phyloP scores from a whole-genome alignment of 2,329 filamentous ascomycete genomes.

The Penicillium sp. region DNA sequence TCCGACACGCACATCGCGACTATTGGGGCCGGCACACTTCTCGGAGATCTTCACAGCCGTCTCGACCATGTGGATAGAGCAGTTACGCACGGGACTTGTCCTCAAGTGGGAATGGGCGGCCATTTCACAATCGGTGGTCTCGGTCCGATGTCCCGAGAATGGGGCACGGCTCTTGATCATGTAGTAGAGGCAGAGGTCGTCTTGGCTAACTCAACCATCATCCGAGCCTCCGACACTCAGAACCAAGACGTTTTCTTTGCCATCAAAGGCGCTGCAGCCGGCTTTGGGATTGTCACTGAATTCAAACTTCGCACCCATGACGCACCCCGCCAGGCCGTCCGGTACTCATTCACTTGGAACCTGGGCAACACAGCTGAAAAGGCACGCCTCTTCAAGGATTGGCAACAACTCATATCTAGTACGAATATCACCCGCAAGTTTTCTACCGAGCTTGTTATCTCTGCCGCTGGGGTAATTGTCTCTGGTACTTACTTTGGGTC shows the following conservation, averaged over 20 bases:
- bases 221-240: constrained; percentile 26
- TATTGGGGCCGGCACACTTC: constrained; percentile 32
- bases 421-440: constrained; percentile 55
- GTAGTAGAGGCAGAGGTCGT: constrained; percentile 49
- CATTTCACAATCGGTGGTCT: constrained; percentile 40
- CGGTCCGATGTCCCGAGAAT: constrained; percentile 43
- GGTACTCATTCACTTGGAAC: constrained; percentile 55
- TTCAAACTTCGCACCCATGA: constrained; percentile 37
- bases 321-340: constrained; percentile 46
- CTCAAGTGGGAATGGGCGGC: constrained; percentile 38
- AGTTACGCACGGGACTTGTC: constrained; percentile 38
- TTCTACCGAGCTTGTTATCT: constrained; percentile 52
- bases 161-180: constrained; percentile 50
- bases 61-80: constrained; percentile 33
- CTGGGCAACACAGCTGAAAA: constrained; percentile 48
- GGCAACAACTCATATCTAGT: constrained; percentile 55
- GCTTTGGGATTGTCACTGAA: constrained; percentile 38
- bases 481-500: constrained; percentile 60
- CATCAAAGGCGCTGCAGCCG: constrained; percentile 35
- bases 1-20: constrained; percentile 29
- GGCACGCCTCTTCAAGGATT: constrained; percentile 50
- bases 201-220: constrained; percentile 37
- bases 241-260: constrained; percentile 35
- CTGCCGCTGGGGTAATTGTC: constrained; percentile 52
- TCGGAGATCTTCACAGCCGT: constrained; percentile 31